phyloP scores from a whole-genome alignment of 2,329 filamentous ascomycete species.

The Colletotrichum tofieldiae region DNA sequence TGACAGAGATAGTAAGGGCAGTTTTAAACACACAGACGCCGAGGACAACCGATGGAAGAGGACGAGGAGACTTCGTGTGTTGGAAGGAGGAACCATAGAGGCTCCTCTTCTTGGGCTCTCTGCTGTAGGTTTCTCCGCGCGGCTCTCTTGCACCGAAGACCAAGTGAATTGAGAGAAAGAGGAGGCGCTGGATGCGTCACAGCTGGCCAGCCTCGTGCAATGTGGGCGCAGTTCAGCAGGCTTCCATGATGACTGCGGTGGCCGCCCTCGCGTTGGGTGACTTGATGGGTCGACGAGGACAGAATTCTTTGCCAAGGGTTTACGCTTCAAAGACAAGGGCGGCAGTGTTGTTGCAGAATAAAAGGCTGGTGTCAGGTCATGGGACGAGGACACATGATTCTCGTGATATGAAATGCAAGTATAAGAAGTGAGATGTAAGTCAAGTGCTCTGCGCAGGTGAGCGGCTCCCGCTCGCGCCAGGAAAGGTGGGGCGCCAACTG shows the following conservation, averaged over 20 bases:
- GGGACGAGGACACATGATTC: background rate
- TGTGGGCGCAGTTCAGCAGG: background rate
- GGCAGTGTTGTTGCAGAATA: background rate
- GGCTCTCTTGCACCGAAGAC: background rate
- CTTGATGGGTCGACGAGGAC: background rate
- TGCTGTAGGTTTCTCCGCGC: background rate
- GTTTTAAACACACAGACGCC: background rate
- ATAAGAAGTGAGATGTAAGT: background rate
- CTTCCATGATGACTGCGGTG: constrained; percentile 4
- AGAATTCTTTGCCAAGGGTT: background rate
- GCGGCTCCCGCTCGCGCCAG: background rate
- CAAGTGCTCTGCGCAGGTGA: constrained; percentile 12
- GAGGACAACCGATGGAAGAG: background rate
- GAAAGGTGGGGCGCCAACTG: background rate
- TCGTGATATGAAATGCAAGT: background rate
- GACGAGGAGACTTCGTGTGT: background rate
- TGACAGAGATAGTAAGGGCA: background rate
- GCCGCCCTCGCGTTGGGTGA: background rate
- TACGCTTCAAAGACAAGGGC: background rate
- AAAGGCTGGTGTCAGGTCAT: background rate
- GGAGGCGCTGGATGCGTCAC: background rate
- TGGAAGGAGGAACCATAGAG: too few relatives aligned
- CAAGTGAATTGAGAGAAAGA: background rate
- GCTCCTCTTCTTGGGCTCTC: background rate
- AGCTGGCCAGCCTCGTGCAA: background rate